phyloP scores from a whole-genome alignment of 1,139 yeast species.

The Arxiozyma slooffiae region DNA sequence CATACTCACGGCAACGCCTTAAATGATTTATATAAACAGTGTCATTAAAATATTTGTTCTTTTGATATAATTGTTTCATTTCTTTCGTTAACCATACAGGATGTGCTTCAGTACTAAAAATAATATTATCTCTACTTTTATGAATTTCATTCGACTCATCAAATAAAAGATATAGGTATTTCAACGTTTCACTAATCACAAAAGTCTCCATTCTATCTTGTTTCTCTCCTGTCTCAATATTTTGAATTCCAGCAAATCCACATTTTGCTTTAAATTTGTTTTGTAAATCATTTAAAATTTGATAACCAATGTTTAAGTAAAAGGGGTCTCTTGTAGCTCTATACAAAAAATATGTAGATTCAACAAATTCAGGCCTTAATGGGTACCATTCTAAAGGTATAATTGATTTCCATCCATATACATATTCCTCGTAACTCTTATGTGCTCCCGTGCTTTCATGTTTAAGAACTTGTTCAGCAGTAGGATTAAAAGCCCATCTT shows the following conservation, averaged over 20 bases:
- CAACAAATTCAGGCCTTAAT: slow-evolving; percentile 81
- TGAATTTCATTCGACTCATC: slow-evolving; percentile 56
- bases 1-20: slow-evolving; percentile 6
- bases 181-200: slow-evolving; percentile 76
- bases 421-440: not conserved
- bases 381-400: slow-evolving; percentile 82
- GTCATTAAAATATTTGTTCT: slow-evolving; percentile 16
- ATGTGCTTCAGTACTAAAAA: slow-evolving; percentile 91
- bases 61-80: slow-evolving; percentile 18
- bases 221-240: slow-evolving; percentile 49
- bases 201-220: slow-evolving; percentile 89
- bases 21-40: slow-evolving; percentile 13
- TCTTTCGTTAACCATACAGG: slow-evolving; percentile 59
- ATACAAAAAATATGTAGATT: slow-evolving; percentile 75
- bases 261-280: slow-evolving; percentile 48
- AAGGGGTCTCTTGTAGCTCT: slow-evolving; percentile 82
- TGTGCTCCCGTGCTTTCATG: not conserved
- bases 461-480: not conserved
- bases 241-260: slow-evolving; percentile 75
- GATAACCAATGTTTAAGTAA: slow-evolving; percentile 64
- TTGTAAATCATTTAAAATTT: slow-evolving; percentile 48
- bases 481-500: slow-evolving; percentile 52
- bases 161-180: slow-evolving; percentile 71
- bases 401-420: not conserved
- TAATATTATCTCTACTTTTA: slow-evolving; percentile 43